A percentile compares a stretch with the other conserved stretches of the same genome.
Conservation (phyloP, 176 grass and related monocot species). For the Juncus inflexus region DNA sequence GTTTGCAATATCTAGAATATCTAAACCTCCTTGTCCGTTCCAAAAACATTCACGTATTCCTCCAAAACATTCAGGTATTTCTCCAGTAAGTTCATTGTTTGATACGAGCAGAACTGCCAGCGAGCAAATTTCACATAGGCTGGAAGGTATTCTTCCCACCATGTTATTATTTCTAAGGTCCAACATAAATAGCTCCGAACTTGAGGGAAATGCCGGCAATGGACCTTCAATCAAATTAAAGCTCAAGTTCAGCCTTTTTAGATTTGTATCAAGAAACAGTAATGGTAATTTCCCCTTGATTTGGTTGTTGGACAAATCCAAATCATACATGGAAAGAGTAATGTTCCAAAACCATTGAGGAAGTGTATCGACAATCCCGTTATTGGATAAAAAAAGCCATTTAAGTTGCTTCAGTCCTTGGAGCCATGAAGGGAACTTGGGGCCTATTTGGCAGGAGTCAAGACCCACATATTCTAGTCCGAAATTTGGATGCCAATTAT, state of each 20-base stretch:
- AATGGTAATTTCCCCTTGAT: constrained; percentile 1
- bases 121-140: constrained; percentile 4
- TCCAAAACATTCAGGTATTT: neutral
- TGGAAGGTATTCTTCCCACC: constrained; percentile 18
- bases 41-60: too few relatives aligned
- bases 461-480: constrained; percentile 1
- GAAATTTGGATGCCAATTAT: constrained; percentile 46
- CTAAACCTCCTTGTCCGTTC: neutral
- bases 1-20: too few relatives aligned
- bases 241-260: too few relatives aligned
- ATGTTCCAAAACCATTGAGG: constrained; percentile 53
- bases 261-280: too few relatives aligned
- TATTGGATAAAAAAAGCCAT: too few relatives aligned
- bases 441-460: constrained; percentile 34
- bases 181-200: neutral
- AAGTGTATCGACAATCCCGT: constrained; percentile 30
- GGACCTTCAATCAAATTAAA: neutral
- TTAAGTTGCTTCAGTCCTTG: constrained; percentile 31
- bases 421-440: constrained; percentile 42
- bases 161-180: constrained; percentile 10
- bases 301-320: constrained; percentile 28
- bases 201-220: neutral
- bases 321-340: constrained; percentile 18
- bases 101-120: neutral
- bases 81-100: constrained; percentile 17